phyloP scores from a whole-genome alignment of 352 stramenopile species.

The Pythium biforme region DNA sequence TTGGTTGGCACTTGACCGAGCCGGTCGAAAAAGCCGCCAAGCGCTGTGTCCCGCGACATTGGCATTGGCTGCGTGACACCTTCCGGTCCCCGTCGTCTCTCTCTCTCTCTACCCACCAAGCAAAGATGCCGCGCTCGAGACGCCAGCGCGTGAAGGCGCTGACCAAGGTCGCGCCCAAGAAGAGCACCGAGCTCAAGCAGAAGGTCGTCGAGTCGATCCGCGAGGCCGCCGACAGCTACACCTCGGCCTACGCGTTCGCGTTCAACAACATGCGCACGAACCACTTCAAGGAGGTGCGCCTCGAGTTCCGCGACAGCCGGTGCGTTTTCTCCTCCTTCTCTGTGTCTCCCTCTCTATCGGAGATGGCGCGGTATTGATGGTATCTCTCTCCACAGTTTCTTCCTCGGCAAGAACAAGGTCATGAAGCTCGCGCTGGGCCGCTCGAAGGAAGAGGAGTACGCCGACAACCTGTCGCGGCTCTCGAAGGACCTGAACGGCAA shows the following conservation, averaged over 20 bases:
- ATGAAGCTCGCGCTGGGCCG: constrained; percentile 96
- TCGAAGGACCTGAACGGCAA: constrained; percentile 90
- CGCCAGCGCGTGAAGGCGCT: constrained; percentile 88
- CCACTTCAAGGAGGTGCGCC: constrained; percentile 97
- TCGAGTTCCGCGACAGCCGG: constrained; percentile 94
- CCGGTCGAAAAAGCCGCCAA: constrained; percentile 16
- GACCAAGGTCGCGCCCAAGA: constrained; percentile 95
- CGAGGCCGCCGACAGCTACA: constrained; percentile 92
- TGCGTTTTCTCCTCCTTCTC: constrained; percentile 31
- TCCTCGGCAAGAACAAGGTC: constrained; percentile 99
- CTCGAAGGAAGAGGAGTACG: constrained; percentile 95
- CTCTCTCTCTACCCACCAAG: not conserved
- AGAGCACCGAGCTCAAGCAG: constrained; percentile 95
- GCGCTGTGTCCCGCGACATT: not conserved
- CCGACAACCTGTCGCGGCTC: constrained; percentile 92
- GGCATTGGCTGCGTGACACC: constrained; percentile 1
- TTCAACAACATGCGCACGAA: constrained; percentile 99
- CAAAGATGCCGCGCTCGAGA: constrained; percentile 85
- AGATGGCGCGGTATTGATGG: not conserved
- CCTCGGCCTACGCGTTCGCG: constrained; percentile 94
- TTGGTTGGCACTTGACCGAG: constrained; percentile 49
- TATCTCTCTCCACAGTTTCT: constrained; percentile 76
- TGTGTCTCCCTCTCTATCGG: not conserved
- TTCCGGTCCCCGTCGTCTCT: not conserved
- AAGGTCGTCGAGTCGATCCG: constrained; percentile 93